A percentile compares a stretch with the other conserved stretches of the same genome.
Conservation (phyloP, 2,329 filamentous ascomycete species). For the Domatiomyces globalis region DNA sequence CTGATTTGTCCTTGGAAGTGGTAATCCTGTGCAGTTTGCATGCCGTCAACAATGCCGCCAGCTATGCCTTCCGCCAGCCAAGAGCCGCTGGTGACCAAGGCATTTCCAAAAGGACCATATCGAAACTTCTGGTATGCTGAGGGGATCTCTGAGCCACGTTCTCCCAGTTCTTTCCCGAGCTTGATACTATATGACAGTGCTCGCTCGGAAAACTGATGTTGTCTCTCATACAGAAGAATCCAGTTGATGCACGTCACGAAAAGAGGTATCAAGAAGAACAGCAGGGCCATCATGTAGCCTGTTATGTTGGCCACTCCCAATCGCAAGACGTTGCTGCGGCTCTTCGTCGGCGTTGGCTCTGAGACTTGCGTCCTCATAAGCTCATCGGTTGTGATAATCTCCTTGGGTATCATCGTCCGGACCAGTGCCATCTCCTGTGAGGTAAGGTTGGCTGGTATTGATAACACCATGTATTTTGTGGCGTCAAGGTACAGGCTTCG, state of each 20-base stretch:
- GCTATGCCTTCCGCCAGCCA: neutral
- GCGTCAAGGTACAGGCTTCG: neutral
- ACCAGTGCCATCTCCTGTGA: neutral
- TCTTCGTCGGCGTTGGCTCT: neutral
- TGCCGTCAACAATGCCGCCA: neutral
- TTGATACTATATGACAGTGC: neutral
- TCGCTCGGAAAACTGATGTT: constrained; percentile 2
- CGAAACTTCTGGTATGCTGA: neutral
- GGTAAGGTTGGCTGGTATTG: neutral
- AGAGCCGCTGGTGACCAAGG: neutral
- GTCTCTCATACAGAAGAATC: constrained; percentile 1
- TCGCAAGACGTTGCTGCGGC: neutral
- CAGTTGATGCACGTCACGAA: neutral
- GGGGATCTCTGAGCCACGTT: neutral
- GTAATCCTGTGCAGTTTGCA: neutral
- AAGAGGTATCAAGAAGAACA: constrained; percentile 1
- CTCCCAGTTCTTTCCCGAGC: neutral
- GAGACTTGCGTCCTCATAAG: neutral
- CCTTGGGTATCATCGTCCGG: neutral
- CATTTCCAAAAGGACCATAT: neutral
- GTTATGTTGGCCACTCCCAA: neutral
- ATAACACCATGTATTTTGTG: neutral
- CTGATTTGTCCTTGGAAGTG: neutral
- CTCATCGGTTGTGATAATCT: neutral
- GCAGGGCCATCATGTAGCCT: neutral